These are phyloP conservation scores for Cyclostephanos invisitatus DNA, from an alignment of 108 stramenopile species.

Conservation along the genomic window DNA sequence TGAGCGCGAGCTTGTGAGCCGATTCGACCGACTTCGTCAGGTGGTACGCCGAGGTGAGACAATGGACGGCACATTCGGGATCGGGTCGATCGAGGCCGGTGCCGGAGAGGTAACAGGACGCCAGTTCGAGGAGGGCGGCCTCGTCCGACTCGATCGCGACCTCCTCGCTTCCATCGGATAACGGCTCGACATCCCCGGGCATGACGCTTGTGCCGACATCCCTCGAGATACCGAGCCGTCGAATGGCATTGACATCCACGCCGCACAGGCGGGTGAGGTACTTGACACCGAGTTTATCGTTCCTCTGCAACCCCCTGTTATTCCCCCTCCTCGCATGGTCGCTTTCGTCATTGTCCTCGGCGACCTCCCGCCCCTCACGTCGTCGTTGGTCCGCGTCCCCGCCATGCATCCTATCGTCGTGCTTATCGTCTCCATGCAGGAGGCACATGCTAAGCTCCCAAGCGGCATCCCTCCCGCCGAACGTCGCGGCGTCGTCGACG, in stretches of 20 bases:
- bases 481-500: slow-evolving; percentile 67
- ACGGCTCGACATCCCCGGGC: slow-evolving; percentile 14
- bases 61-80: slow-evolving; percentile 55
- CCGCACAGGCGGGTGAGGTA: slow-evolving; percentile 57
- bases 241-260: slow-evolving; percentile 39
- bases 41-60: slow-evolving; percentile 73
- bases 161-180: not conserved
- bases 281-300: slow-evolving; percentile 60
- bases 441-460: slow-evolving; percentile 69
- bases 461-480: slow-evolving; percentile 51
- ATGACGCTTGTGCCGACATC: slow-evolving; percentile 14
- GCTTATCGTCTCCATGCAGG: slow-evolving; percentile 10
- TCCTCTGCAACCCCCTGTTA: slow-evolving; percentile 56
- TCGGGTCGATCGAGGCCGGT: slow-evolving; percentile 47
- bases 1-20: slow-evolving; percentile 73
- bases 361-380: not conserved
- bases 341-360: not conserved
- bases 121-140: slow-evolving; percentile 66
- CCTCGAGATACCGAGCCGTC: not conserved
- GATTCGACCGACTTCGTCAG: slow-evolving; percentile 62
- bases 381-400: not conserved
- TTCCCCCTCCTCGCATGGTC: slow-evolving; percentile 20
- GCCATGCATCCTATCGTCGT: not conserved
- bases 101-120: slow-evolving; percentile 65
- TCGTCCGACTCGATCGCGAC: slow-evolving; percentile 9